Evolutionary conservation across 2,329 filamentous ascomycete genomes (phyloP).

Genomic region (Clathrospora elynae): DNA sequence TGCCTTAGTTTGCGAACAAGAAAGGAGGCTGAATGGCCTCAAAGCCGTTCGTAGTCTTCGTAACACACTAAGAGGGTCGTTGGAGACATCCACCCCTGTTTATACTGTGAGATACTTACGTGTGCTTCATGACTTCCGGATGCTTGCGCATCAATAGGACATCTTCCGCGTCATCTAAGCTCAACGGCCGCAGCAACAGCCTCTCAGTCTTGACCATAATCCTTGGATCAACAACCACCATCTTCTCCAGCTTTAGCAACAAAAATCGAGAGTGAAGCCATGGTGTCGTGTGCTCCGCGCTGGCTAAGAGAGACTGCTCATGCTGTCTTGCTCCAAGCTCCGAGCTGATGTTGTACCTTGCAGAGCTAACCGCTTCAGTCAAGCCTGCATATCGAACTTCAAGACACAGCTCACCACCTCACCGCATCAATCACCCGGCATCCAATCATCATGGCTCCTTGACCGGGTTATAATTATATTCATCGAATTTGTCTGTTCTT

Average conservation of each 20-base stretch:
- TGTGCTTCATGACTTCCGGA: slow-evolving; percentile 67
- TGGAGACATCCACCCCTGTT: not conserved
- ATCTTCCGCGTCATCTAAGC: slow-evolving; percentile 56
- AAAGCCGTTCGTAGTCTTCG: not conserved
- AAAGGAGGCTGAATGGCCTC: not conserved
- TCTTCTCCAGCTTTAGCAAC: slow-evolving; percentile 19
- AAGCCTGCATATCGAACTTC: slow-evolving; percentile 24
- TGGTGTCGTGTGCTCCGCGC: slow-evolving; percentile 32
- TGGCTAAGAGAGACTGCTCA: slow-evolving; percentile 22
- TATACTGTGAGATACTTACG: slow-evolving; percentile 48
- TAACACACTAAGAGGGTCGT: not conserved
- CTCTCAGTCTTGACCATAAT: slow-evolving; percentile 54
- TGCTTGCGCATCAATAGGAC: slow-evolving; percentile 61
- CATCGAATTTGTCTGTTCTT: slow-evolving; percentile 12
- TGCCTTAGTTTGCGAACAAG: too few relatives aligned
- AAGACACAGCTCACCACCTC: slow-evolving; percentile 26
- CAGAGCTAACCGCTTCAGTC: slow-evolving; percentile 30
- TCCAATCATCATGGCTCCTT: slow-evolving; percentile 32
- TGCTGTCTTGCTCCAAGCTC: slow-evolving; percentile 18
- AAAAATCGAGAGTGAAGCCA: slow-evolving; percentile 21
- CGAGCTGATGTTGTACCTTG: slow-evolving; percentile 12
- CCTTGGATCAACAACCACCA: slow-evolving; percentile 44
- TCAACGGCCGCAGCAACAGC: slow-evolving; percentile 60
- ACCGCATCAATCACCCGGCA: slow-evolving; percentile 21
- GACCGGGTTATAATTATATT: slow-evolving; percentile 13